Evolutionary conservation across 2,329 filamentous ascomycete species (phyloP).

Genomic region (Zasmidium cellare): DNA sequence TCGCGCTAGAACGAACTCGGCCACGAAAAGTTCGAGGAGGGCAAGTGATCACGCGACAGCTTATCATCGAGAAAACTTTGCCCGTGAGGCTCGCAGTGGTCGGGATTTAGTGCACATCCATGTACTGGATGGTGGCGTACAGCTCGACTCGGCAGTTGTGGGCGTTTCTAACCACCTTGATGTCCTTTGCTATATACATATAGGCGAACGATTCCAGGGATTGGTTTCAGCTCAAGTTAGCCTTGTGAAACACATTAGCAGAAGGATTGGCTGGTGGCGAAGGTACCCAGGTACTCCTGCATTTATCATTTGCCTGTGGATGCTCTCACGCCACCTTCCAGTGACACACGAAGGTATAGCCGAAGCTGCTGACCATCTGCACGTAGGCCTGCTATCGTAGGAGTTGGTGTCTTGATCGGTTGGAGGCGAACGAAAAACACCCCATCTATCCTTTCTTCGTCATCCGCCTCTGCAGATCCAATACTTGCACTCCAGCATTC

Average conservation of each 20-base stretch:
- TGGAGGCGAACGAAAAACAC: too few species aligned
- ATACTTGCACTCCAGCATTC: slow-evolving; percentile 9
- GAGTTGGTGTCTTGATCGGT: too few species aligned
- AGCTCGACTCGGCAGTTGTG: neutral
- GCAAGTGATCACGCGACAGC: neutral
- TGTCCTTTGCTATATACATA: neutral
- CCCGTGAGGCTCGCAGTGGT: neutral
- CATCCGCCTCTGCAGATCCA: slow-evolving; percentile 21
- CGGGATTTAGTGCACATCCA: neutral
- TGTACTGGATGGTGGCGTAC: neutral
- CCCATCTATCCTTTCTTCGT: neutral
- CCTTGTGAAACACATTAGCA: too few species aligned
- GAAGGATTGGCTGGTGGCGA: too few species aligned
- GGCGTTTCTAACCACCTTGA: neutral
- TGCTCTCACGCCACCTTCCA: too few species aligned
- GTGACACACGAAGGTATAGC: too few species aligned
- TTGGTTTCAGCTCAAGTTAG: too few species aligned
- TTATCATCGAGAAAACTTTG: neutral
- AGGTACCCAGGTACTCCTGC: too few species aligned
- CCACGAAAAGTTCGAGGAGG: neutral
- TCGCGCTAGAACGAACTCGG: neutral
- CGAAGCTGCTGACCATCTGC: too few species aligned
- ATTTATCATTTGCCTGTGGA: too few species aligned
- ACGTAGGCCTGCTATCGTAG: too few species aligned
- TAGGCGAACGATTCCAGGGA: too few species aligned